These are phyloP conservation scores for Xylariaceae sp. DNA, from an alignment of 2,329 filamentous ascomycete genomes.

Conservation along the genomic window DNA sequence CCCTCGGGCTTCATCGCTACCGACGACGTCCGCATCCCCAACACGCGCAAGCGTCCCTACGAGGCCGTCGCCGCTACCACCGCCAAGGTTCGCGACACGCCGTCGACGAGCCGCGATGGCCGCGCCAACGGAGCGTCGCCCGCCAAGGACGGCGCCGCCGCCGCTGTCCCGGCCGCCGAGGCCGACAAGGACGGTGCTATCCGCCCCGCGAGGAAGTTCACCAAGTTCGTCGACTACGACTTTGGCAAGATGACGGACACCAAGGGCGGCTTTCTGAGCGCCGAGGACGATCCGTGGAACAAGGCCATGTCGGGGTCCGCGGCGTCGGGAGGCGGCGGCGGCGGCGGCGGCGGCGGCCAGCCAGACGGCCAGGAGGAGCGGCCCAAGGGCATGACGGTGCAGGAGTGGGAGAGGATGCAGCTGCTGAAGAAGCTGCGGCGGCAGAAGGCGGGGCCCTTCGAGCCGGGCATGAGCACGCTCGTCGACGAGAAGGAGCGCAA, in stretches of 20 bases:
- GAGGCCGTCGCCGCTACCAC: slow-evolving; percentile 53
- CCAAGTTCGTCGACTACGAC: slow-evolving; percentile 95
- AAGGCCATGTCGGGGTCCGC: slow-evolving; percentile 56
- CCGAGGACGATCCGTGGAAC: slow-evolving; percentile 86
- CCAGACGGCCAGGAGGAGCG: slow-evolving; percentile 46
- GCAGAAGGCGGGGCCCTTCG: slow-evolving; percentile 73
- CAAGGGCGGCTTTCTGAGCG: slow-evolving; percentile 89
- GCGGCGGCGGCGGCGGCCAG: slow-evolving; percentile 24
- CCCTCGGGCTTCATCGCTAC: slow-evolving; percentile 67
- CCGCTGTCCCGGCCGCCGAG: slow-evolving; percentile 22
- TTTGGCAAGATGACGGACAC: slow-evolving; percentile 98
- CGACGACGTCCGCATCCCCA: slow-evolving; percentile 52
- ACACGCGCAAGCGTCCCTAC: slow-evolving; percentile 62
- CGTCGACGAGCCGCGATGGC: slow-evolving; percentile 62
- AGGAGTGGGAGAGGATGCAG: slow-evolving; percentile 85
- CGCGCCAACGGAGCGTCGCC: slow-evolving; percentile 33
- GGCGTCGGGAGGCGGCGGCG: slow-evolving; percentile 10
- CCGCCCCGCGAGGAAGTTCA: slow-evolving; percentile 77
- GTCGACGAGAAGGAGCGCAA: slow-evolving; percentile 56
- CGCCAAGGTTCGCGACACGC: slow-evolving; percentile 27
- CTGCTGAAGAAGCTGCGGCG: slow-evolving; percentile 64
- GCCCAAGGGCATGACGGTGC: slow-evolving; percentile 80
- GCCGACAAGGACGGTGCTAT: slow-evolving; percentile 36
- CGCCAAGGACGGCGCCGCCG: slow-evolving; percentile 20
- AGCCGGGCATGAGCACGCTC: slow-evolving; percentile 77